phyloP scores from a whole-genome alignment of 352 stramenopile genomes.

The Globisporangium radiosum region DNA sequence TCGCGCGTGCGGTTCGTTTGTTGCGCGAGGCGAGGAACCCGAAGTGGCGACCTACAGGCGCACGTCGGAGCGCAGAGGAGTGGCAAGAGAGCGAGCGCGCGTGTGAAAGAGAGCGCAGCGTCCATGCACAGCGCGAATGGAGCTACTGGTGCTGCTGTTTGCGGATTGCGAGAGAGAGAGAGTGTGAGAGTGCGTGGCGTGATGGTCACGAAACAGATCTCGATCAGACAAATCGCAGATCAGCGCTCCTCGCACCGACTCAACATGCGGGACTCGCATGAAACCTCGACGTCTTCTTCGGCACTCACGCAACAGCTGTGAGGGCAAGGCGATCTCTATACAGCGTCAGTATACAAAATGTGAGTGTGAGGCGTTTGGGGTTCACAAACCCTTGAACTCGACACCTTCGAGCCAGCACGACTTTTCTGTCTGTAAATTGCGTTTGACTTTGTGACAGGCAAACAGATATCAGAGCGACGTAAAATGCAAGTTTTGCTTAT shows the following conservation, averaged over 20 bases:
- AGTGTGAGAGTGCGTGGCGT: background rate
- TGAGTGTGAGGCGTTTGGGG: too few relatives aligned
- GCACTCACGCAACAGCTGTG: background rate
- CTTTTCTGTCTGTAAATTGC: too few relatives aligned
- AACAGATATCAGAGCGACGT: too few relatives aligned
- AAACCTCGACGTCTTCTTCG: background rate
- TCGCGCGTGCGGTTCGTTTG: too few relatives aligned
- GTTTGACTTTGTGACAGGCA: too few relatives aligned
- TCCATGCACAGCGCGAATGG: background rate
- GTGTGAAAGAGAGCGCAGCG: background rate
- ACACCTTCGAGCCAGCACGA: background rate
- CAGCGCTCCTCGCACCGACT: background rate
- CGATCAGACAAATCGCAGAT: constrained; percentile 10
- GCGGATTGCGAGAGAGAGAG: background rate
- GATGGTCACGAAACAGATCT: background rate
- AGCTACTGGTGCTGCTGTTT: background rate
- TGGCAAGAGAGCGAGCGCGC: too few relatives aligned
- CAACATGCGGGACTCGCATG: too few relatives aligned
- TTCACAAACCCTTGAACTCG: too few relatives aligned
- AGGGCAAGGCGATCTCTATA: background rate
- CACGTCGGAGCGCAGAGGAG: too few relatives aligned
- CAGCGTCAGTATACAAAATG: background rate
- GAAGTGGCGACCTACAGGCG: too few relatives aligned
- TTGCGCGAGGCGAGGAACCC: too few relatives aligned
- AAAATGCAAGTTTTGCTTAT: too few relatives aligned